Evolutionary conservation across 495 filamentous ascomycete species (phyloP).

Genomic region (Neurospora sp.): DNA sequence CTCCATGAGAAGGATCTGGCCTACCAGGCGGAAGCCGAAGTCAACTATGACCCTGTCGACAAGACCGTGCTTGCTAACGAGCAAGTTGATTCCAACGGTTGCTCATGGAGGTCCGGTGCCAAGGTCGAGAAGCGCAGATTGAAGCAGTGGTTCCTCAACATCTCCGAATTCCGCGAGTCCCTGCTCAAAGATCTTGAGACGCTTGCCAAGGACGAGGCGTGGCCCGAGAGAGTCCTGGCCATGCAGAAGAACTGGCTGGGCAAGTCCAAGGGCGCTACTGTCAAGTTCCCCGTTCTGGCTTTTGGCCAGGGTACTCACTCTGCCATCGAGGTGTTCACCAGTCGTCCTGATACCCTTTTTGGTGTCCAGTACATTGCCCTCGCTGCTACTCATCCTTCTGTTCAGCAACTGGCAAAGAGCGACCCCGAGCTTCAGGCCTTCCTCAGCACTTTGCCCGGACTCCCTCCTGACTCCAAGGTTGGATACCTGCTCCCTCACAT

Average conservation of each 20-base stretch:
- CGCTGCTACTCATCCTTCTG: conserved; percentile 63
- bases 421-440: conserved; percentile 56
- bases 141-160: conserved; percentile 85
- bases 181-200: conserved; percentile 62
- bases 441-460: conserved; percentile 47
- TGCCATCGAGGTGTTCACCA: conserved; percentile 69
- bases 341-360: conserved; percentile 72
- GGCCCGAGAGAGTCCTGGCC: conserved; percentile 71
- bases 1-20: conserved; percentile 62
- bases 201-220: conserved; percentile 49
- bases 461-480: conserved; percentile 62
- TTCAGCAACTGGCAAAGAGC: conserved; percentile 45
- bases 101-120: conserved; percentile 80
- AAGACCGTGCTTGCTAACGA: conserved; percentile 86
- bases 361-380: conserved; percentile 79
- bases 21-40: conserved; percentile 67
- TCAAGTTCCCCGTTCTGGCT: conserved; percentile 53
- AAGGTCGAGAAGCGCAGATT: conserved; percentile 70
- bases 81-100: conserved; percentile 75
- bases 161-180: conserved; percentile 66
- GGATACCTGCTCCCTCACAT: conserved; percentile 57
- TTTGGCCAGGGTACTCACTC: conserved; percentile 23
- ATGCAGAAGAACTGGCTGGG: conserved; percentile 91
- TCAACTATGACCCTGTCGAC: conserved; percentile 87
- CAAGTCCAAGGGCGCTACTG: conserved; percentile 58